Conservation (phyloP, 345 rosid species). For the Gossypium rotundifolium region DNA sequence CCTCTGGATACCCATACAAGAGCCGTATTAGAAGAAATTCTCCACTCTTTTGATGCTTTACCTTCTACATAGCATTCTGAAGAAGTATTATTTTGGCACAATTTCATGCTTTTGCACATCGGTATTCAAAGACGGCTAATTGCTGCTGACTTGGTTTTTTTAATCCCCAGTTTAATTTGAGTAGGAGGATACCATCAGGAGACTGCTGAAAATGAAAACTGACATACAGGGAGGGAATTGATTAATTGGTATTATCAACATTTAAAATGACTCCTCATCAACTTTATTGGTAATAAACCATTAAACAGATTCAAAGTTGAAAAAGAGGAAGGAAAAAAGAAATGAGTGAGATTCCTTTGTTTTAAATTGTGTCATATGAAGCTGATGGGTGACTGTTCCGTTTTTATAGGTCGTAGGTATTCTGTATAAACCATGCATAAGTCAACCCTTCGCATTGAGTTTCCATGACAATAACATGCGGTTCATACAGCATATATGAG, state of each 20-base stretch:
- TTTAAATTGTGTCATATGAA: background rate
- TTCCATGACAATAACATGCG: background rate
- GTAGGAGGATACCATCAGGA: background rate
- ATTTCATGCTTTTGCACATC: background rate
- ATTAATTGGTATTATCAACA: background rate
- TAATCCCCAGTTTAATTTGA: background rate
- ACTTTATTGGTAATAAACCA: background rate
- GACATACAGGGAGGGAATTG: background rate
- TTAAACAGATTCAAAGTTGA: background rate
- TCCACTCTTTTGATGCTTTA: constrained; percentile 65
- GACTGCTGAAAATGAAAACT: background rate
- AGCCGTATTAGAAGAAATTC: constrained; percentile 56
- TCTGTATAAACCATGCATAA: background rate
- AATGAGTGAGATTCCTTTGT: background rate
- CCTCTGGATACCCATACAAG: constrained; percentile 63
- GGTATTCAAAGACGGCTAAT: background rate
- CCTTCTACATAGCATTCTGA: constrained; percentile 4
- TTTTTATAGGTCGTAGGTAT: background rate
- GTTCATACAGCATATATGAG: background rate
- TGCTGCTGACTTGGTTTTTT: background rate
- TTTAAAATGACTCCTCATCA: background rate
- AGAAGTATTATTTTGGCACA: background rate
- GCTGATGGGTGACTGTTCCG: background rate
- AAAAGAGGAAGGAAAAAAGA: background rate
- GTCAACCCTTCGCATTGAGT: background rate